These are phyloP conservation scores for Niveomyces coronatus DNA, from an alignment of 2,329 filamentous ascomycete genomes.

Conservation along the genomic window DNA sequence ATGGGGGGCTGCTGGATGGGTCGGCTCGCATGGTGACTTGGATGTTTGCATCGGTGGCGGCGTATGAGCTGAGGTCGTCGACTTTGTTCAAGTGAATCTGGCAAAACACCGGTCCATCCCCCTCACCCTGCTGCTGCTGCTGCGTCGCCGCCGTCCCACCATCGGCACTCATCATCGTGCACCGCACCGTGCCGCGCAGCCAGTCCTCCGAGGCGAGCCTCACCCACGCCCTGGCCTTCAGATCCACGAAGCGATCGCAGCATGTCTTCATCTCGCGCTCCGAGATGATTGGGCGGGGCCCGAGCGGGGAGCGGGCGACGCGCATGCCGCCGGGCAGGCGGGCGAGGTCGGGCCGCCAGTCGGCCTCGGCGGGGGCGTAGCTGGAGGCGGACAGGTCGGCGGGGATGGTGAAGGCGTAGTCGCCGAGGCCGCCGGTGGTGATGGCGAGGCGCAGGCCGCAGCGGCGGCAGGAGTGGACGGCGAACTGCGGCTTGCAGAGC, in stretches of 20 bases:
- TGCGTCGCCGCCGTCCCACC: not conserved
- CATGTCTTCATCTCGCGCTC: slow-evolving; percentile 9
- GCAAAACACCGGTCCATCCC: slow-evolving; percentile 6
- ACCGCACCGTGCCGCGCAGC: slow-evolving; percentile 1
- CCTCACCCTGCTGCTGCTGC: not conserved
- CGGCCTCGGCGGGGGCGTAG: slow-evolving; percentile 8
- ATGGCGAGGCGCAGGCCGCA: slow-evolving; percentile 11
- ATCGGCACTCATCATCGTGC: slow-evolving; percentile 1
- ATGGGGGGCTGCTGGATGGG: not conserved
- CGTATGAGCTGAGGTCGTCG: not conserved
- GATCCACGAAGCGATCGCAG: not conserved
- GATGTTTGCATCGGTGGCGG: slow-evolving; percentile 1
- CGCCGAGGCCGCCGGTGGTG: slow-evolving; percentile 7
- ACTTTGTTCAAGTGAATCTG: slow-evolving; percentile 4
- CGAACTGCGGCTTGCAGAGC: slow-evolving; percentile 9
- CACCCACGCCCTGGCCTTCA: not conserved
- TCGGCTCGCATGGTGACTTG: slow-evolving; percentile 7
- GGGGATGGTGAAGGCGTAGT: slow-evolving; percentile 9
- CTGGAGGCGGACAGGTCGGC: slow-evolving; percentile 4
- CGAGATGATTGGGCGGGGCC: slow-evolving; percentile 7
- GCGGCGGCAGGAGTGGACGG: slow-evolving; percentile 10
- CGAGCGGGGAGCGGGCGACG: slow-evolving; percentile 8
- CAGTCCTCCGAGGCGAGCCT: slow-evolving; percentile 2
- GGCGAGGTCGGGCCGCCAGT: slow-evolving; percentile 10
- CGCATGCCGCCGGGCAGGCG: slow-evolving; percentile 10